A percentile compares a stretch with the other conserved stretches of the same genome.
These are phyloP conservation scores for Phytopythium litorale DNA, from an alignment of 352 stramenopile genomes.

Conservation along the genomic window DNA sequence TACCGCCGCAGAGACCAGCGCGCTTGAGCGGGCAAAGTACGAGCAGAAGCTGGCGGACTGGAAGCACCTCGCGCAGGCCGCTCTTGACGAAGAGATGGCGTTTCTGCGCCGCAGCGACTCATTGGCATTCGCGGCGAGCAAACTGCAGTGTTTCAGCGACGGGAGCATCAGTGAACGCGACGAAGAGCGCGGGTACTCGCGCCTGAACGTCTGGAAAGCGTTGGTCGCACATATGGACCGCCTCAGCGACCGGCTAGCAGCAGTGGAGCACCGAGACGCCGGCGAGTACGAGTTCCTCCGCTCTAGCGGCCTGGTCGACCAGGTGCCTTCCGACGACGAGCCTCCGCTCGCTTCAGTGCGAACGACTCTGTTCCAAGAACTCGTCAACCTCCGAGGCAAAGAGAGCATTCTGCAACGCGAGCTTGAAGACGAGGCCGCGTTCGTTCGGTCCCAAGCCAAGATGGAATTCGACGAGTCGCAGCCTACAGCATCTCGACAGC, in stretches of 20 bases:
- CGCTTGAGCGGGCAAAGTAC: background rate
- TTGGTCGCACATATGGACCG: background rate
- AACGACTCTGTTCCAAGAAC: conserved; percentile 9
- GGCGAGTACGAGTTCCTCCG: conserved; percentile 1
- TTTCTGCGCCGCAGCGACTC: conserved; percentile 13
- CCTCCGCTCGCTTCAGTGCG: conserved; percentile 3
- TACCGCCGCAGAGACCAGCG: background rate
- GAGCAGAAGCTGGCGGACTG: background rate
- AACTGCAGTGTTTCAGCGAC: conserved; percentile 4
- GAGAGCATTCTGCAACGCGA: background rate
- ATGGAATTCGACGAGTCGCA: conserved; percentile 13
- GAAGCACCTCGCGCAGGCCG: conserved; percentile 10
- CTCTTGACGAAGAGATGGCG: conserved; percentile 11
- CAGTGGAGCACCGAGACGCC: background rate
- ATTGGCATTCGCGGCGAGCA: conserved; percentile 8
- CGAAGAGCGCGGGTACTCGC: background rate
- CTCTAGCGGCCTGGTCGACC: background rate
- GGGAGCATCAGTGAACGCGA: background rate
- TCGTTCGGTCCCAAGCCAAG: conserved; percentile 3
- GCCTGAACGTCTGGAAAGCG: conserved; percentile 5
- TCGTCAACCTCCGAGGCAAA: background rate
- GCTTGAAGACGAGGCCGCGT: conserved; percentile 12
- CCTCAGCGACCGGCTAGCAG: background rate
- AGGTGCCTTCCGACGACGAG: background rate
- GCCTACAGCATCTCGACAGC: conserved; percentile 19